These are phyloP conservation scores for Parafenestella ontariensis DNA, from an alignment of 2,329 filamentous ascomycete species.

Conservation along the genomic window DNA sequence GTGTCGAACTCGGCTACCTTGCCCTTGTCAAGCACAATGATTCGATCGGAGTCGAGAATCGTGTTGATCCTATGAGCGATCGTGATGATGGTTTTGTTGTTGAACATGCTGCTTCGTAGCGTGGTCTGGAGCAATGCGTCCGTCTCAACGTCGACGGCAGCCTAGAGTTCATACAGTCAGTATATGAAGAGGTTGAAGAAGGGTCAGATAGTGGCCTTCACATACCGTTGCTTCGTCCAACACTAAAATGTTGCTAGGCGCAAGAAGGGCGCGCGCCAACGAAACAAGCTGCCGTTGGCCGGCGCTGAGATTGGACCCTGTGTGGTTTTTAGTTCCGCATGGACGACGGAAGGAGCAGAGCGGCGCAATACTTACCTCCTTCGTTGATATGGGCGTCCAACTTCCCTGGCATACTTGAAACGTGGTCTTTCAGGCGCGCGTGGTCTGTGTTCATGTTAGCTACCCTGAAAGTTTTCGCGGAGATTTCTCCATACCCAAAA, in stretches of 20 bases:
- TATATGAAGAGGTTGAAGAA: not conserved
- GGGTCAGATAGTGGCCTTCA: conserved; percentile 39
- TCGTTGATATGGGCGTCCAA: conserved; percentile 91
- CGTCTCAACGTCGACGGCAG: conserved; percentile 73
- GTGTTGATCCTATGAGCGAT: conserved; percentile 99
- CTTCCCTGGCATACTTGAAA: conserved; percentile 84
- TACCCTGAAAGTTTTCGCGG: not conserved
- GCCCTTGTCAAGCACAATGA: conserved; percentile 91
- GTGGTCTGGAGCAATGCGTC: conserved; percentile 71
- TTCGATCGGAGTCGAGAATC: conserved; percentile 85
- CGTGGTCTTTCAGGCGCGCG: conserved; percentile 89
- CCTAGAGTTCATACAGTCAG: conserved; percentile 48
- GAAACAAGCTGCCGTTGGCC: conserved; percentile 95
- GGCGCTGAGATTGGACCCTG: conserved; percentile 92
- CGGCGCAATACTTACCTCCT: conserved; percentile 72
- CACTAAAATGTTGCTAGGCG: conserved; percentile 95
- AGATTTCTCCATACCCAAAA: conserved; percentile 71
- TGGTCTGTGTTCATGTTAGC: conserved; percentile 68
- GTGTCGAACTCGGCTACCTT: conserved; percentile 92
- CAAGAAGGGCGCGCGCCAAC: conserved; percentile 89
- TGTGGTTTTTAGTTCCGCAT: conserved; percentile 4
- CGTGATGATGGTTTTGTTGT: conserved; percentile 94
- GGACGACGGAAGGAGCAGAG: not conserved
- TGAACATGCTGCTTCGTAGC: conserved; percentile 72
- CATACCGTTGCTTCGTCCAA: conserved; percentile 92